Evolutionary conservation across 2,329 filamentous ascomycete genomes (phyloP).

Genomic region (Geosmithia putterillii): DNA sequence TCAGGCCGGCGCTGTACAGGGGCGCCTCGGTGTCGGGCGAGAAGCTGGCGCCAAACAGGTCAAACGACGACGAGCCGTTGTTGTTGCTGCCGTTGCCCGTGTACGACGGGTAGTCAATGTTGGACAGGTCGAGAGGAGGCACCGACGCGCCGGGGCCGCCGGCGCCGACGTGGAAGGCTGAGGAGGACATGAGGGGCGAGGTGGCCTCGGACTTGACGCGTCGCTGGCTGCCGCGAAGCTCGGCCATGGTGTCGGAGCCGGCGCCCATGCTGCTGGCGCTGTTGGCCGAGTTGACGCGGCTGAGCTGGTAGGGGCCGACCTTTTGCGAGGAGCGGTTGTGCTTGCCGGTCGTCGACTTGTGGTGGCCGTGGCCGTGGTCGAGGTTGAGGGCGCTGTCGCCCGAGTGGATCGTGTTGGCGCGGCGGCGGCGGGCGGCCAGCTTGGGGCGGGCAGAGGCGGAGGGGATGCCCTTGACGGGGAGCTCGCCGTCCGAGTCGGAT

Average conservation of each 20-base stretch:
- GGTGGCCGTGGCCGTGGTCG: slow-evolving; percentile 49
- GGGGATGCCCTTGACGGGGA: slow-evolving; percentile 9
- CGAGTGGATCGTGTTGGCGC: slow-evolving; percentile 50
- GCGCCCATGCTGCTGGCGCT: slow-evolving; percentile 33
- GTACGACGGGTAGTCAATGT: slow-evolving; percentile 37
- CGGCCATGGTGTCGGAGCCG: slow-evolving; percentile 11
- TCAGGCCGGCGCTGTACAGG: slow-evolving; percentile 50
- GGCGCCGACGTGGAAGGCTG: slow-evolving; percentile 40
- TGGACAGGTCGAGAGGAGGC: slow-evolving; percentile 46
- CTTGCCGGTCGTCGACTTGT: slow-evolving; percentile 41
- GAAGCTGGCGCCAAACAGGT: slow-evolving; percentile 35
- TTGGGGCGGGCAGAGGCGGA: slow-evolving; percentile 22
- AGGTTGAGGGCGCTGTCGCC: slow-evolving; percentile 33
- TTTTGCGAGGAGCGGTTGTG: slow-evolving; percentile 49
- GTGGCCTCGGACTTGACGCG: slow-evolving; percentile 49
- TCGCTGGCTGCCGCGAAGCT: slow-evolving; percentile 24
- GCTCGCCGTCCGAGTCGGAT: slow-evolving; percentile 43
- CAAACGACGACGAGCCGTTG: slow-evolving; percentile 22
- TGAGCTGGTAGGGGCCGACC: slow-evolving; percentile 48
- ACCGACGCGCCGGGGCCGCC: no score
- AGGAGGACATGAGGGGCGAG: slow-evolving; percentile 41
- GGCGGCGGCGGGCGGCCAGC: slow-evolving; percentile 33
- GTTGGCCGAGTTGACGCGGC: slow-evolving; percentile 44
- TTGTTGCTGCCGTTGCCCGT: slow-evolving; percentile 19
- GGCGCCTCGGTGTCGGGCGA: slow-evolving; percentile 41